Conservation (phyloP, 768 basidiomycete species). For the Gloeostereum incarnatum region DNA sequence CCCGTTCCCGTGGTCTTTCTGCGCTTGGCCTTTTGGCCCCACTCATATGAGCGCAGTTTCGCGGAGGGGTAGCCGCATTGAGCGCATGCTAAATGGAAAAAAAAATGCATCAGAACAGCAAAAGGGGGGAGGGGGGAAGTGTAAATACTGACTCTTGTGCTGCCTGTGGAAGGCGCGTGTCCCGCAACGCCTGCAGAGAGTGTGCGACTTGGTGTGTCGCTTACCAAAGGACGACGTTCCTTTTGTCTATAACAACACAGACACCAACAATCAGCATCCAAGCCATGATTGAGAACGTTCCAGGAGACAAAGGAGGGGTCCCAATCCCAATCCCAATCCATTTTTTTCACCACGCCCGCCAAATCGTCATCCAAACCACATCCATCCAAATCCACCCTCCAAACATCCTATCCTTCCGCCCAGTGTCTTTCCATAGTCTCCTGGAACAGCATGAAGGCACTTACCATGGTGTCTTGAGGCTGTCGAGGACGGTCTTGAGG, state of each 20-base stretch:
- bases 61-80: slow-evolving; percentile 96
- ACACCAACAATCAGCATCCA: too few species aligned
- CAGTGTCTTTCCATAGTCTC: too few species aligned
- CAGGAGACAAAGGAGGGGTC: too few species aligned
- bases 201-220: slow-evolving; percentile 95
- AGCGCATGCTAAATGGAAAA: slow-evolving; percentile 61
- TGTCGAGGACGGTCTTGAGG: too few species aligned
- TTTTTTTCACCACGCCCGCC: too few species aligned
- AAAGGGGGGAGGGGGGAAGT: not conserved
- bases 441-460: too few species aligned
- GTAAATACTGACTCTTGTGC: slow-evolving; percentile 74
- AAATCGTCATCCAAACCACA: too few species aligned
- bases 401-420: too few species aligned
- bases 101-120: slow-evolving; percentile 3
- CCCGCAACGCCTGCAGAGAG: slow-evolving; percentile 95
- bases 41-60: slow-evolving; percentile 92
- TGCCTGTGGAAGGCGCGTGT: slow-evolving; percentile 96
- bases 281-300: too few species aligned
- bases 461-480: too few species aligned
- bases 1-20: slow-evolving; percentile 99
- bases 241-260: not conserved
- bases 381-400: too few species aligned
- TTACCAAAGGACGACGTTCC: slow-evolving; percentile 38
- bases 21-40: slow-evolving; percentile 99
- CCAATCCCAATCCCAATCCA: too few species aligned